Evolutionary conservation across 495 filamentous ascomycete species (phyloP).

Genomic region (Physcia stellaris): DNA sequence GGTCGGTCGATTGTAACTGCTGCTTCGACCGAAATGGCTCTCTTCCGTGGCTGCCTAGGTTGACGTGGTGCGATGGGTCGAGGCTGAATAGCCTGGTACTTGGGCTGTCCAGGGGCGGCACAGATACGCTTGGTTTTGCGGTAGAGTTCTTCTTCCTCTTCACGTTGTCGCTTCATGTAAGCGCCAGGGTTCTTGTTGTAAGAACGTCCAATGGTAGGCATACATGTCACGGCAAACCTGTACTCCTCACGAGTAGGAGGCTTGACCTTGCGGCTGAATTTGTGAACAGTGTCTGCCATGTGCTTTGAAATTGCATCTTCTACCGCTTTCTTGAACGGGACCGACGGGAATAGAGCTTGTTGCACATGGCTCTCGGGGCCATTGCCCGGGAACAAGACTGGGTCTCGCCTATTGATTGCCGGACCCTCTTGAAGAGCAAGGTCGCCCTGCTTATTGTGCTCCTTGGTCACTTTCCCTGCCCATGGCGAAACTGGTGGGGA

Average conservation of each 20-base stretch:
- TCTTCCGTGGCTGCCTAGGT: constrained; percentile 21
- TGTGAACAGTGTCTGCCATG: constrained; percentile 46
- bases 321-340: constrained; percentile 28
- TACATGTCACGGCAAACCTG: constrained; percentile 49
- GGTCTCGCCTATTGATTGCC: constrained; percentile 35
- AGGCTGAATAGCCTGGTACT: constrained; percentile 6
- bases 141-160: constrained; percentile 40
- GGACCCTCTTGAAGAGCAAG: constrained; percentile 24
- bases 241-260: constrained; percentile 62
- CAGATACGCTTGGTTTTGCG: constrained; percentile 27
- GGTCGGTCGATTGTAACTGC: constrained; percentile 8
- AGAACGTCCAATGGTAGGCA: constrained; percentile 44
- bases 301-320: constrained; percentile 50
- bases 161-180: constrained; percentile 52
- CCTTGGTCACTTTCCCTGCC: constrained; percentile 38
- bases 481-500: constrained; percentile 65
- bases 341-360: constrained; percentile 38
- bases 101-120: constrained; percentile 11
- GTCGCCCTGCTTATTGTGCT: constrained; percentile 27
- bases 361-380: constrained; percentile 30
- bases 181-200: constrained; percentile 43
- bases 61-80: constrained; percentile 16
- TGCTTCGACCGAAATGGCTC: constrained; percentile 11
- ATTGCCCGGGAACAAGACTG: constrained; percentile 43
- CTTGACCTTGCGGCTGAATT: constrained; percentile 39